Evolutionary conservation across 805 yeast species (phyloP).

Genomic region (Candida morakotiae): DNA sequence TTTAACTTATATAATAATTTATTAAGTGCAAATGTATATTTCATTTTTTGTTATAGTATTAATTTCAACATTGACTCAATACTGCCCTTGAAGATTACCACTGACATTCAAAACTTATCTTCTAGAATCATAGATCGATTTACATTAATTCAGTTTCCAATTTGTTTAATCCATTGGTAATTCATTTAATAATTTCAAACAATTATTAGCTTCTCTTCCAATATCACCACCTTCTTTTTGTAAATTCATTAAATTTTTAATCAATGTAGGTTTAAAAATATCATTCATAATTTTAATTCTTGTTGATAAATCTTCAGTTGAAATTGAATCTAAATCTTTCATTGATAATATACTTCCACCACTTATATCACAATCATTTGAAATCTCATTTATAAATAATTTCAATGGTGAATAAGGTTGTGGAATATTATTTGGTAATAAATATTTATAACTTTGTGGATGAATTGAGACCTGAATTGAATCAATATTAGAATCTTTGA

Average conservation of each 20-base stretch:
- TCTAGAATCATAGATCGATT: too few relatives aligned
- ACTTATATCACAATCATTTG: background rate
- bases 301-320: slow-evolving; percentile 60
- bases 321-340: slow-evolving; percentile 40
- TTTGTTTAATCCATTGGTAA: background rate
- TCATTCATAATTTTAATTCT: slow-evolving; percentile 52
- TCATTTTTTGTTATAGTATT: too few relatives aligned
- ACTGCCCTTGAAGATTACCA: too few relatives aligned
- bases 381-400: slow-evolving; percentile 44
- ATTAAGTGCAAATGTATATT: too few relatives aligned
- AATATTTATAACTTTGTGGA: slow-evolving; percentile 47
- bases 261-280: slow-evolving; percentile 46
- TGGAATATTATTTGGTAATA: slow-evolving; percentile 48
- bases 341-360: slow-evolving; percentile 23
- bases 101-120: too few relatives aligned
- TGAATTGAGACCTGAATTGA: slow-evolving; percentile 29
- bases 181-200: slow-evolving; percentile 14
- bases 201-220: slow-evolving; percentile 46
- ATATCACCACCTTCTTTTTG: slow-evolving; percentile 71
- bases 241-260: slow-evolving; percentile 45
- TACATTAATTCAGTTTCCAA: too few relatives aligned
- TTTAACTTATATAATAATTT: too few relatives aligned
- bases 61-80: too few relatives aligned
- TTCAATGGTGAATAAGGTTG: slow-evolving; percentile 64
- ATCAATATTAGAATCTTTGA: background rate